Base-by-base conservation (phyloP, 768 basidiomycete genomes). In the Phanerochaete carnosa region DNA sequence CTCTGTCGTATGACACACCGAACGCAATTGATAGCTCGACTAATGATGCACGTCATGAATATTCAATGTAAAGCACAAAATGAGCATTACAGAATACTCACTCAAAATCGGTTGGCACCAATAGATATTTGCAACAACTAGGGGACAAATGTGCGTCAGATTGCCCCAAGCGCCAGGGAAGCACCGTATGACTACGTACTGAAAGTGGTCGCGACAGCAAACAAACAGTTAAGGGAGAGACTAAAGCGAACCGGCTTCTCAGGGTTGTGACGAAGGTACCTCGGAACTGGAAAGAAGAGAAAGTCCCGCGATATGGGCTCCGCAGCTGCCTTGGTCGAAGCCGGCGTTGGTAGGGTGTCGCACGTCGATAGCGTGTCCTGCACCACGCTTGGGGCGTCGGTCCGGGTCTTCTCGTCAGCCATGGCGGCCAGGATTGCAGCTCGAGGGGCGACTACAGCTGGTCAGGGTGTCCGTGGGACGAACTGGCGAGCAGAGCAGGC, bases 61-160 rank as follows among this genome's bases (percentile, higher is more conserved):
- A n/a, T n/a, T n/a, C n/a, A n/a, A n/a, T n/a, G n/a, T n/a, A 28
- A 60, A 66, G 2, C 70, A 69, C 13, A 72, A 61, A 23, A 22
- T 16, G 11, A 47, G 15, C 39, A 11, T 5, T 25, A 32, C 55
- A 28, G n/a, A n/a, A 45, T 39, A 63, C 33, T 63, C 69, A 85
- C 91, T 89, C 15, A 93, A 74, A 65, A 94, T 69, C 0, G 92
- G 92, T 74, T 92, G 90, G 62, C 87, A 89, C 65, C 93, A 94
- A 68, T 93, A 94, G 50, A 94, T 69, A 67, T 94, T 94, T n/a
- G 85, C 81, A 15, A 85, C 85, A 45, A 75, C 87, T 88, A 61
- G 28, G 50, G 23, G 2, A 26, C 0, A 39, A 23, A 45, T 12
- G 5, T 5, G 22, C 37, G 45, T 46, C 28, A 52, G 45, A 22